Evolutionary conservation across 2,329 filamentous ascomycete genomes (phyloP).

Genomic region (Helminthosporium solani): DNA sequence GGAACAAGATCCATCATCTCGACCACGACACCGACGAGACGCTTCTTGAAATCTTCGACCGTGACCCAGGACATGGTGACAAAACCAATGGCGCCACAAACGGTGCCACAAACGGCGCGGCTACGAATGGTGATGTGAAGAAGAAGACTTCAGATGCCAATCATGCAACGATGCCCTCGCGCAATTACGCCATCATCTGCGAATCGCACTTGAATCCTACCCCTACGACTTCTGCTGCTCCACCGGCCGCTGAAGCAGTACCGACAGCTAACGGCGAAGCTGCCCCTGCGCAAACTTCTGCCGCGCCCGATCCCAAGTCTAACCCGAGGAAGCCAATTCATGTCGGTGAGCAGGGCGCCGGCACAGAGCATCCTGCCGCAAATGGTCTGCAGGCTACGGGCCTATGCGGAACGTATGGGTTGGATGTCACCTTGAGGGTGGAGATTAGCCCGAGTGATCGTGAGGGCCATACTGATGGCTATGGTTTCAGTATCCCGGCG

Average conservation of each 20-base stretch:
- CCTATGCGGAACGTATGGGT: conserved; percentile 46
- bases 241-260: conserved; percentile 23
- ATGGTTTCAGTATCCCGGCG: conserved; percentile 52
- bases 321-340: conserved; percentile 68
- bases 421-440: conserved; percentile 52
- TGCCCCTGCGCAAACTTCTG: conserved; percentile 25
- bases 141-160: conserved; percentile 71
- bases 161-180: conserved; percentile 77
- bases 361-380: conserved; percentile 75
- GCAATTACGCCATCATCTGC: conserved; percentile 65
- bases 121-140: conserved; percentile 11
- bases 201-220: conserved; percentile 46
- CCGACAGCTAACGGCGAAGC: conserved; percentile 30
- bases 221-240: conserved; percentile 17
- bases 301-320: conserved; percentile 50
- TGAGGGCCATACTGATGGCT: conserved; percentile 51
- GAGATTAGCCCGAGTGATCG: conserved; percentile 49
- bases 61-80: conserved; percentile 49
- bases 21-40: conserved; percentile 65
- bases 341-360: conserved; percentile 73
- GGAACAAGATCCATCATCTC: conserved; percentile 67
- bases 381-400: conserved; percentile 44
- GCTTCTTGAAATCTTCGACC: conserved; percentile 62
- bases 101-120: conserved; percentile 15
- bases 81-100: conserved; percentile 24